Base-by-base conservation (phyloP, 2,329 filamentous ascomycete species). In the Grosmannia huntii region DNA sequence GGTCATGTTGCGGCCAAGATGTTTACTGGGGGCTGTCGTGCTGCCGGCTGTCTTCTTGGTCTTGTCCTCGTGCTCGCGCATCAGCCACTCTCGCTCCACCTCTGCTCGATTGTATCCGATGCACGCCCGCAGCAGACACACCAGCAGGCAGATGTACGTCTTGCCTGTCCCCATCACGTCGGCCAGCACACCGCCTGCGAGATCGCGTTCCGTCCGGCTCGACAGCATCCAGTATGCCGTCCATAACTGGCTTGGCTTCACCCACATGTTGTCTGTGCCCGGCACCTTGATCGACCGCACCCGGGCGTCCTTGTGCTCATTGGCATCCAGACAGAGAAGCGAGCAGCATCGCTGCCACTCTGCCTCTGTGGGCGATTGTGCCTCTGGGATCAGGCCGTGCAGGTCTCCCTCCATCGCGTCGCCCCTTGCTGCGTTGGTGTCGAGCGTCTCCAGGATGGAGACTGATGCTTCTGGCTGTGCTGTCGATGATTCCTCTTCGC, bases 111-210 rank as follows among this genome's bases (percentile, higher is more conserved):
- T 65, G 60, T 61, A 62, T n/a, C 41, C 57, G 44, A 65, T 64
- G 28, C 53, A 59, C 14, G 61, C 62, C 16, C 61, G 59, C 56
- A 65, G 49, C 5, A 64, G 54, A 31, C 61, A 63, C 33, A 61
- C 57, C 23, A 59, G 36, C 23, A 65, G 59, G 14, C 60, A 61
- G 16, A 64, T 57, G n/a, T 64, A 63, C 12, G 63, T 63, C 60
- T 65, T 65, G 52, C 62, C 63, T 9, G 63, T 64, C 53, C 62
- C 63, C 62, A 64, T 63, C 41, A 62, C 63, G 44, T 65, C 64
- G 33, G 64, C 64, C 48, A 65, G 58, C 21, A 65, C 57, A 9
- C 64, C 64, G 27, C 64, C 64, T 41, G 56, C 55, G 12, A 65
- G 55, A 5, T 52, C 61, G 36, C 64, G 63, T 19, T 59, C 55